Conservation (phyloP, 2,329 filamentous ascomycete species). For the Ascochyta pisi region DNA sequence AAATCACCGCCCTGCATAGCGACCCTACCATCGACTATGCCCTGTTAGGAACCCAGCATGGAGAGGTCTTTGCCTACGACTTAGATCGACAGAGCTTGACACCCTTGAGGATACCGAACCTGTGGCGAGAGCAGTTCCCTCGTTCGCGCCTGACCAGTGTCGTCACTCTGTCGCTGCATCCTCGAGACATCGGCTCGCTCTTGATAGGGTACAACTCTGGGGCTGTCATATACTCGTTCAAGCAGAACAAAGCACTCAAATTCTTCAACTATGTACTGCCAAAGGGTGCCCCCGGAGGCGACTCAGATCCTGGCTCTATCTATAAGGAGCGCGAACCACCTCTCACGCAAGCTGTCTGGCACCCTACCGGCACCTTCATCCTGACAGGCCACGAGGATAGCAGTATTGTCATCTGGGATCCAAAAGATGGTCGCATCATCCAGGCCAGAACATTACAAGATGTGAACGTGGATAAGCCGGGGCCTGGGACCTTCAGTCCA, state of each 20-base stretch:
- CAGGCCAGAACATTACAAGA: constrained; percentile 82
- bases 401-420: constrained; percentile 92
- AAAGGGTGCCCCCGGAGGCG: constrained; percentile 80
- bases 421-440: constrained; percentile 83
- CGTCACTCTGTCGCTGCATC: constrained; percentile 83
- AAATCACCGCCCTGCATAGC: constrained; percentile 75
- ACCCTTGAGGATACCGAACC: constrained; percentile 82
- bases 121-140: constrained; percentile 79
- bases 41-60: constrained; percentile 80
- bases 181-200: constrained; percentile 88
- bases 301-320: constrained; percentile 67
- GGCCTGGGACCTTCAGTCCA: constrained; percentile 52
- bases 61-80: constrained; percentile 91
- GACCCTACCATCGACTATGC: constrained; percentile 95
- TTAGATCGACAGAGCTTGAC: constrained; percentile 80
- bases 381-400: constrained; percentile 88
- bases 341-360: constrained; percentile 87
- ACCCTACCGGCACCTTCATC: constrained; percentile 90
- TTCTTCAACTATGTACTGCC: constrained; percentile 86
- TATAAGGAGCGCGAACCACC: constrained; percentile 72
- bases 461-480: constrained; percentile 74
- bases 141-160: constrained; percentile 69
- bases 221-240: constrained; percentile 91
- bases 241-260: constrained; percentile 79
- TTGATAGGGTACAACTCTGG: constrained; percentile 91